Evolutionary conservation across 2,329 filamentous ascomycete species (phyloP), one percentile per base, ranked within the genome.

Genomic region (Fusarium dlaminii): DNA sequence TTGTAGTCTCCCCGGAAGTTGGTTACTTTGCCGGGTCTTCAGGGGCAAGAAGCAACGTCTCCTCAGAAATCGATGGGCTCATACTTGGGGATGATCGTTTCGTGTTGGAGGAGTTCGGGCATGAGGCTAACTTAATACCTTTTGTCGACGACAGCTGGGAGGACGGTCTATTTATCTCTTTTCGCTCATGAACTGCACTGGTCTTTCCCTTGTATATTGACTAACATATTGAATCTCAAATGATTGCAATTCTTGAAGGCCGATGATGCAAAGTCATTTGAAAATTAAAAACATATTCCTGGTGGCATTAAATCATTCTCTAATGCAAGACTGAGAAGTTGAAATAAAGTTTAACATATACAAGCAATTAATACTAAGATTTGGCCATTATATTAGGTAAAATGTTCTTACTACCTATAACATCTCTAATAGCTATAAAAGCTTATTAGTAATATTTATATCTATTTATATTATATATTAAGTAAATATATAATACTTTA

Each of bases 221-320:
- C 30, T 9, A 11, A 30, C 30, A 30, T 34, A 15, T 9, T n/a
- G 6, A 24, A 13, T 34, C 8, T 24, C 4, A 6, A 24, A 10
- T 24, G 3, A 11, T 51, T 34, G 20, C 3, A 51, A 18, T 24
- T 24, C 8, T 24, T 3, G 11, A 24, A 9, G 5, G 17, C 48
- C 4, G 3, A 32, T 32, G 15, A n/a, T 18, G 12, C 4, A 7
- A 24, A 32, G 22, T 18, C 2, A 32, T 6, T 32, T 9, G 9
- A 18, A 32, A 51, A 14, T 20, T 34, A 3, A 24, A n/a, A 30
- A 18, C 3, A 17, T 4, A 8, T 30, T 30, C 10, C 8, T 8
- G 1, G 11, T 20, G 4, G 12, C 5, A 20, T 27, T 8, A 45
- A 8, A 27, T 24, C 18, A 1, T 18, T 45, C 8, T 1, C 24